These are phyloP conservation scores for Mucor lusitanicus DNA, from an alignment of 371 early-diverging fungal genomes.

Conservation along the genomic window DNA sequence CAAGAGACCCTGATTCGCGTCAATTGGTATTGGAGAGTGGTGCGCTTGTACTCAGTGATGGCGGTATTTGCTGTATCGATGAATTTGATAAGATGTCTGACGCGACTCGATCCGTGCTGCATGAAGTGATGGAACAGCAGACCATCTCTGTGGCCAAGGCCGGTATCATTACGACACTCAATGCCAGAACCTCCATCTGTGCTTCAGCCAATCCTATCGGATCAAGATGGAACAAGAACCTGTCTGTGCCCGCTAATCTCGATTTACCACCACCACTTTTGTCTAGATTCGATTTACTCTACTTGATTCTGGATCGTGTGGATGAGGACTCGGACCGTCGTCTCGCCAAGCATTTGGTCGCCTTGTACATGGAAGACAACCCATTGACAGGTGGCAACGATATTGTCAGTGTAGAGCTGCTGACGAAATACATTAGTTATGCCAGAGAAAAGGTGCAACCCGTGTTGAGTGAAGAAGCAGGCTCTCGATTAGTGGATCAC, in stretches of 20 bases:
- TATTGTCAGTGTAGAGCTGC: constrained; percentile 74
- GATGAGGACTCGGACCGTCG: constrained; percentile 87
- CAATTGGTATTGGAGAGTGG: constrained; percentile 99
- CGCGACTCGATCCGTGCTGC: constrained; percentile 93
- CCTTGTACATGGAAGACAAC: constrained; percentile 80
- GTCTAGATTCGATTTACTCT: constrained; percentile 97
- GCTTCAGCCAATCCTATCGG: constrained; percentile 98
- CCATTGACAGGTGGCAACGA: constrained; percentile 56
- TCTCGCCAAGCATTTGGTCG: constrained; percentile 86
- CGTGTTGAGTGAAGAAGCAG: constrained; percentile 79
- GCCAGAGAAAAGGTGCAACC: constrained; percentile 88
- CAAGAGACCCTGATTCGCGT: constrained; percentile 95
- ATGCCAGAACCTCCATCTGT: constrained; percentile 98
- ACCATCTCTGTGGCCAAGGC: constrained; percentile 99
- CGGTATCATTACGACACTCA: constrained; percentile 99
- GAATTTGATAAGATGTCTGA: constrained; percentile 99
- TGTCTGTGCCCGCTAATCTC: constrained; percentile 94
- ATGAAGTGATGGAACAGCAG: constrained; percentile 99
- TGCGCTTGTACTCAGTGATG: constrained; percentile 98
- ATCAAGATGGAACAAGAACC: constrained; percentile 89
- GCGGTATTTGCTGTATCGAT: constrained; percentile 99
- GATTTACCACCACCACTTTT: constrained; percentile 96
- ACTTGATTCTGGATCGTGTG: constrained; percentile 90
- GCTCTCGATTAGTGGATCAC: constrained; percentile 71
- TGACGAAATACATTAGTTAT: constrained; percentile 91